These are phyloP conservation scores for Tillandsia fasciculata DNA, from an alignment of 176 grass and related monocot species.

Conservation along the genomic window DNA sequence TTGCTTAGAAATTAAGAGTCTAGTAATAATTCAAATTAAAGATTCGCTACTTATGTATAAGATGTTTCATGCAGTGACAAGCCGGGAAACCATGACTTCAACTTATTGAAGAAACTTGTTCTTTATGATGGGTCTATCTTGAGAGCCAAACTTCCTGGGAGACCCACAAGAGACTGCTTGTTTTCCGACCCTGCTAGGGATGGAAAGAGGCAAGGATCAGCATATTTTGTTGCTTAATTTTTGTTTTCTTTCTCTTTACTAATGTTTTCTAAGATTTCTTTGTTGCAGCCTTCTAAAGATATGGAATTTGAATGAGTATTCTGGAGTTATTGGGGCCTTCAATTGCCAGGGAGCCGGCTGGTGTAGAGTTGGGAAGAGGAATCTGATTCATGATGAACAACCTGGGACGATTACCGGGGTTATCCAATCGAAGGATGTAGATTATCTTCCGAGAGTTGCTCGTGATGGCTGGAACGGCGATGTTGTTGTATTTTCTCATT, in stretches of 20 bases:
- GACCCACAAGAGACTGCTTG: constrained; percentile 63
- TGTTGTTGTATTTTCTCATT: constrained; percentile 49
- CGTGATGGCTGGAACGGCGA: constrained; percentile 47
- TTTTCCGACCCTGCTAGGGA: constrained; percentile 78
- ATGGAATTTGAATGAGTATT: constrained; percentile 75
- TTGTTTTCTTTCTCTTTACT: too few species aligned
- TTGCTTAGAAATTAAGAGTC: neutral
- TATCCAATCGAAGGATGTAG: constrained; percentile 41
- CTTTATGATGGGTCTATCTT: constrained; percentile 76
- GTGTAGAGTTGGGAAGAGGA: constrained; percentile 58
- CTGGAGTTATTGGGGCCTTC: constrained; percentile 73
- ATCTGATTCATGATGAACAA: constrained; percentile 59
- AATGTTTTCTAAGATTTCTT: neutral
- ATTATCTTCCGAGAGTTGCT: constrained; percentile 32
- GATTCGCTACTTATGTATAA: neutral
- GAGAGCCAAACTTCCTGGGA: constrained; percentile 51
- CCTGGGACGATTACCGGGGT: constrained; percentile 51
- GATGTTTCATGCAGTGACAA: constrained; percentile 50
- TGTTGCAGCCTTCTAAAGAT: constrained; percentile 56
- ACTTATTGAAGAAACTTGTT: constrained; percentile 70
- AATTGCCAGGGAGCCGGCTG: constrained; percentile 83
- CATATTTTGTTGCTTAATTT: neutral
- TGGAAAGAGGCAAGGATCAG: constrained; percentile 42
- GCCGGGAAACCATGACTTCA: constrained; percentile 68
- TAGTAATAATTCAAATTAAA: neutral